These are phyloP conservation scores for Trichomonascus vanleenenianus DNA, from an alignment of 805 yeast genomes.

Conservation along the genomic window DNA sequence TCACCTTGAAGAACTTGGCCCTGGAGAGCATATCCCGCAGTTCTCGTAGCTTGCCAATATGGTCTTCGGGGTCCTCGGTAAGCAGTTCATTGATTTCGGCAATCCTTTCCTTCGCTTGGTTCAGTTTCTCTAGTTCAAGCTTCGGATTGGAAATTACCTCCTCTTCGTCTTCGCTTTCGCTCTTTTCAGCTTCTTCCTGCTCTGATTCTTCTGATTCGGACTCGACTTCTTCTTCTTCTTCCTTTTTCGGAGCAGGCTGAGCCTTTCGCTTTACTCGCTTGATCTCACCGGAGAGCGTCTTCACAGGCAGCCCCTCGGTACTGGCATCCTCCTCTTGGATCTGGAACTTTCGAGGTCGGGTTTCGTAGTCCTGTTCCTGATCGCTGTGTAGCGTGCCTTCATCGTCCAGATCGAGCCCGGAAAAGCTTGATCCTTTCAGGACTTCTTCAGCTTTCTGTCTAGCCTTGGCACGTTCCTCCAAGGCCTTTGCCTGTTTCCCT, in stretches of 20 bases:
- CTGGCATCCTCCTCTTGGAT: conserved; percentile 30
- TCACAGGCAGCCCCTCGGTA: conserved; percentile 74
- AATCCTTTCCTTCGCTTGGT: conserved; percentile 68
- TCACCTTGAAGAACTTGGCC: conserved; percentile 44
- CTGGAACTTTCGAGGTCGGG: conserved; percentile 51
- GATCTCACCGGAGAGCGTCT: conserved; percentile 61
- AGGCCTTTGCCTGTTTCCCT: conserved; percentile 15
- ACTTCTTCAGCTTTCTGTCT: conserved; percentile 11
- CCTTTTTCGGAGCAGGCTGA: conserved; percentile 21
- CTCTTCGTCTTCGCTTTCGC: conserved; percentile 22
- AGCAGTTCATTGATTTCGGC: conserved; percentile 73
- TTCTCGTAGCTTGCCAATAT: conserved; percentile 55
- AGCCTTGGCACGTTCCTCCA: conserved; percentile 18
- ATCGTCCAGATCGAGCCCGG: conserved; percentile 6
- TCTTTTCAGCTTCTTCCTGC: conserved; percentile 25
- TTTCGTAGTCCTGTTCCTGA: conserved; percentile 74
- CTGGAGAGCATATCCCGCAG: conserved; percentile 24
- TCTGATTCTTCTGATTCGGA: conserved; percentile 22
- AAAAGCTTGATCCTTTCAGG: conserved; percentile 14
- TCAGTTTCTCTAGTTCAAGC: conserved; percentile 43
- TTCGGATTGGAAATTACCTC: conserved; percentile 28
- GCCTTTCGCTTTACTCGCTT: conserved; percentile 46
- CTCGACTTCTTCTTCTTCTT: conserved; percentile 21
- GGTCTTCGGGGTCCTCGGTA: conserved; percentile 85
- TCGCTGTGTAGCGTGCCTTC: conserved; percentile 34